Evolutionary conservation across 225 moss, liverwort and hornwort species (phyloP).

Genomic region (Ulota crispa): DNA sequence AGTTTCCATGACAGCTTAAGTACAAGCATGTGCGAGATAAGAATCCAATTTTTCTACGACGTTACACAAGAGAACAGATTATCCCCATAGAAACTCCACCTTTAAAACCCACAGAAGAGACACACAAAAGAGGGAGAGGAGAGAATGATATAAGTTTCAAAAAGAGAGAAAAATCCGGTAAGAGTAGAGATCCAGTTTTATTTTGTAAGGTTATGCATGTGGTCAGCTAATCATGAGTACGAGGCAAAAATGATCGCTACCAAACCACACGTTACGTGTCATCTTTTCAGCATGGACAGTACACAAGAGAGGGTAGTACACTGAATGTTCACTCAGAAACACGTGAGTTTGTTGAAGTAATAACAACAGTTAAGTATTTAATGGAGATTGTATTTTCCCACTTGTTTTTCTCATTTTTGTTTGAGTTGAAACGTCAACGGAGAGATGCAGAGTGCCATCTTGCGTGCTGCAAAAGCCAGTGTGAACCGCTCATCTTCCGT

Average conservation of each 20-base stretch:
- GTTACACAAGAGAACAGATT: too few relatives aligned
- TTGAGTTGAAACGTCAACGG: slow-evolving; percentile 68
- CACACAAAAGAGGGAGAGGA: too few relatives aligned
- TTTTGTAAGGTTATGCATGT: slow-evolving; percentile 2
- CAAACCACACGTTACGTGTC: background rate
- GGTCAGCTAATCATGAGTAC: slow-evolving; percentile 4
- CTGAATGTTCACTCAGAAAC: background rate
- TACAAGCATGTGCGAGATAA: too few relatives aligned
- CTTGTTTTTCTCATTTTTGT: slow-evolving; percentile 12
- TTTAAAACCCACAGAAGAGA: too few relatives aligned
- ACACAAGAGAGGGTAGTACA: slow-evolving; percentile 5
- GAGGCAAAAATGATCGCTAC: slow-evolving; percentile 33
- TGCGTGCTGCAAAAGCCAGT: slow-evolving; percentile 80
- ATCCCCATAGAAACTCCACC: too few relatives aligned
- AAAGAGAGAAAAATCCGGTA: too few relatives aligned
- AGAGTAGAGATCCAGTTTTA: too few relatives aligned
- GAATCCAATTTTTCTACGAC: too few relatives aligned
- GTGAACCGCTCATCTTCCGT: slow-evolving; percentile 91
- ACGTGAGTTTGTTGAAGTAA: background rate
- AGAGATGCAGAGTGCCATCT: slow-evolving; percentile 80
- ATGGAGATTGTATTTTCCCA: background rate
- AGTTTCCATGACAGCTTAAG: too few relatives aligned
- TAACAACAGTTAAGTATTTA: background rate
- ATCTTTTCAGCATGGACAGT: slow-evolving; percentile 5
- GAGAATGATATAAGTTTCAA: too few relatives aligned